phyloP scores from a whole-genome alignment of 2,329 filamentous ascomycete genomes.

The Dothidotthia symphoricarpi region DNA sequence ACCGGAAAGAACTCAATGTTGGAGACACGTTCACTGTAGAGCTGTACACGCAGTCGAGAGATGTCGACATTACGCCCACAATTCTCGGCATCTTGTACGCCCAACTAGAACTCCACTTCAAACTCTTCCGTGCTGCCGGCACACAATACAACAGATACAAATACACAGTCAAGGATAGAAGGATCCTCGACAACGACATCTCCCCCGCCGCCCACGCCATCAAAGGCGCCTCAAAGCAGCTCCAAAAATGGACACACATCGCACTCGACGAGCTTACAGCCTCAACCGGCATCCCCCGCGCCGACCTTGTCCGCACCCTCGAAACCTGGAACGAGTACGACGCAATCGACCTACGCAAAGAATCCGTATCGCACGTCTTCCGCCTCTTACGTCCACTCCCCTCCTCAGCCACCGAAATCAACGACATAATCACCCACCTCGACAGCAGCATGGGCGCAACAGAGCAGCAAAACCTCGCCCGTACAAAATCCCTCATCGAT shows the following conservation, averaged over 20 bases:
- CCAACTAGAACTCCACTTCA: slow-evolving; percentile 59
- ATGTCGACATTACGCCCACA: slow-evolving; percentile 55
- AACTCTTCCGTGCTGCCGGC: slow-evolving; percentile 56
- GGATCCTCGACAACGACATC: slow-evolving; percentile 37
- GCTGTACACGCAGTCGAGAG: slow-evolving; percentile 47
- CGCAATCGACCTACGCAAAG: slow-evolving; percentile 52
- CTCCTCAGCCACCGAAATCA: slow-evolving; percentile 42
- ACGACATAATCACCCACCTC: slow-evolving; percentile 49
- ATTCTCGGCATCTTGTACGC: slow-evolving; percentile 58
- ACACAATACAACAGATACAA: slow-evolving; percentile 57
- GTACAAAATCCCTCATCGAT: slow-evolving; percentile 52
- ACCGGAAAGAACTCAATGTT: slow-evolving; percentile 30
- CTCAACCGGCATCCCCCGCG: slow-evolving; percentile 40
- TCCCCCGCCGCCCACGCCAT: slow-evolving; percentile 50
- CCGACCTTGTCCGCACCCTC: slow-evolving; percentile 55
- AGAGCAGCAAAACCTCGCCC: slow-evolving; percentile 55
- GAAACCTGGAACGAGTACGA: slow-evolving; percentile 54
- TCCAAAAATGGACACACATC: slow-evolving; percentile 45
- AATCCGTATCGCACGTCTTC: slow-evolving; percentile 56
- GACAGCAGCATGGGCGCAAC: slow-evolving; percentile 52
- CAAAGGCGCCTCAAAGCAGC: slow-evolving; percentile 40
- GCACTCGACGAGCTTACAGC: slow-evolving; percentile 49
- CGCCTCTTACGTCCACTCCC: slow-evolving; percentile 53
- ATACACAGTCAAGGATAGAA: slow-evolving; percentile 43
- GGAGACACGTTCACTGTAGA: slow-evolving; percentile 51